Evolutionary conservation across 371 early-diverging fungal genomes (phyloP), one percentile per base, ranked within the genome.

Genomic region (Lichtheimia ramosa): DNA sequence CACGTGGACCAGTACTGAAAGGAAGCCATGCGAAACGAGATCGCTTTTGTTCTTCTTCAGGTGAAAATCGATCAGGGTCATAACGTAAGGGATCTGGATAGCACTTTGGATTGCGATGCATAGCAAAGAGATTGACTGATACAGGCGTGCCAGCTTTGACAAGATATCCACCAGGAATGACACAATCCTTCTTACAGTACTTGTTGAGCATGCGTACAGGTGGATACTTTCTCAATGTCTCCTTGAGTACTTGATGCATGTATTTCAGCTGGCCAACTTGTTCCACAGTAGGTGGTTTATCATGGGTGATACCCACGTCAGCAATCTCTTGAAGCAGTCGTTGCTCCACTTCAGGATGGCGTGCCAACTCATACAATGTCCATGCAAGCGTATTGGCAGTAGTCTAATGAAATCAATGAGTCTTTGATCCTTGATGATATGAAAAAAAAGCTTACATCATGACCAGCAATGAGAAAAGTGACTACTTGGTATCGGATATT

Each of bases 401-500:
- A 2, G 77, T 65, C 63, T 50, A 42, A 8, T 1, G 10, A 8
- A 34, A 4, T 8, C 6, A 34, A 10, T 34, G 6, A 27, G 27
- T 6, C n/a, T n/a, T n/a, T n/a, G n/a, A n/a, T n/a, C n/a, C n/a
- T n/a, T n/a, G n/a, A n/a, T n/a, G 25, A 40, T 18, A 54, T 3
- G 1, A 7, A 2, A 53, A 28, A 2, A 8, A 10, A 2, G 41
- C 56, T 25, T 43, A 55, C 56, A 43, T 83, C 82, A 42, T 85
- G 82, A 16, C 85, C 85, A 42, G 83, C 83, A 57, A 83, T 80
- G 49, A 81, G 51, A 41, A 83, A 83, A 13, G 84, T 82, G 28
- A 83, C 78, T 15, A 85, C 83, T 63, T 85, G 81, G 59, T 84
- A 82, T 48, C 84, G 77, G 51, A 84, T 84, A 20, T 83, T 69